Evolutionary conservation across 306 rosid genomes (phyloP), one percentile per base, ranked within the genome.

Genomic region (Fagus crenata): DNA sequence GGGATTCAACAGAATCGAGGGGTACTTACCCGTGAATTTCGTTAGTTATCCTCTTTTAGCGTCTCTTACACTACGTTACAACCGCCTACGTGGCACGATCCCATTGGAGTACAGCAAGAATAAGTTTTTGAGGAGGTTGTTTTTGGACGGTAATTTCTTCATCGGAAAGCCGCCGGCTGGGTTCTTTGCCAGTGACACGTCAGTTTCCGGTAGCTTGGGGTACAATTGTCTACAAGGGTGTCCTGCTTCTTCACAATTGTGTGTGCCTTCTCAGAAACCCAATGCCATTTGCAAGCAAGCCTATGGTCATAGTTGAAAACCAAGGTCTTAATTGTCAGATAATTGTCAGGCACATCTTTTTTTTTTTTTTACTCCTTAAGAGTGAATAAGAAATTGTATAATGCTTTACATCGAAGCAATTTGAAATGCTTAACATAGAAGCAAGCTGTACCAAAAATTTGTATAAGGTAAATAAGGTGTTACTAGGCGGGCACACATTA

Each of bases 201-300:
- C 8, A 5, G 79, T 94, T 64, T 73, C 92, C 74, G 98, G 98
- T 1, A 94, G 98, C 79, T 78, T 94, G 88, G 98, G 97, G 43
- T 83, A 90, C 70, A 94, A 94, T 86, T 94, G 98, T 75, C 86
- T 94, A 55, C 82, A 80, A 76, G 86, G 74, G 15, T 94, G 98
- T 73, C 98, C 98, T 28, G 77, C 55, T 6, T 80, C 84, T 7
- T 92, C 97, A 0, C 78, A 83, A 78, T 81, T 94, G 85, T 94
- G 98, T 73, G 71, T 80, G 68, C 84, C 97, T 7, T 84, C 93
- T 46, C 97, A 94, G 91, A 94, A 94, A 79, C 84, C 98, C 0
- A 77, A 14, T 74, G 84, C 93, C 0, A 78, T 87, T 35, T 94
- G 98, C 84, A 90, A 86, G 79, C 80, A 85, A 75, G 92, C 82